Evolutionary conservation across 2,329 filamentous ascomycete species (phyloP).

Genomic region (Colletotrichum plurivorum): DNA sequence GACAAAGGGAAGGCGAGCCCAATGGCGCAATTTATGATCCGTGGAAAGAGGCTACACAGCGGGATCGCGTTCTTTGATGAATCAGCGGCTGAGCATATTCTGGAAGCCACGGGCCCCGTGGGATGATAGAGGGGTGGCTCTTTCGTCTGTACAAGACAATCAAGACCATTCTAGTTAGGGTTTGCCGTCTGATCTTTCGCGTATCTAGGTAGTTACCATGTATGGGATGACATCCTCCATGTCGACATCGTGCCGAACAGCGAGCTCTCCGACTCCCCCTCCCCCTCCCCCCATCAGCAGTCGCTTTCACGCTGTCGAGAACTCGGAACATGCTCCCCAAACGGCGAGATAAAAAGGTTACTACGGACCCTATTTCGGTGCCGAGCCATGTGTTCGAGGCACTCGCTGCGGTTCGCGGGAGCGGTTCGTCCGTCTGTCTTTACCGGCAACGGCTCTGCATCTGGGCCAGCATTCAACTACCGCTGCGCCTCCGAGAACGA

Average conservation of each 20-base stretch:
- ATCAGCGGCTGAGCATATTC: constrained; percentile 13
- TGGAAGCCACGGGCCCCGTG: background rate
- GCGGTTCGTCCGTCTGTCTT: background rate
- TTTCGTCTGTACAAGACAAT: background rate
- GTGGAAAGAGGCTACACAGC: background rate
- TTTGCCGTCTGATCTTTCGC: too few relatives aligned
- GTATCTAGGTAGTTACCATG: too few relatives aligned
- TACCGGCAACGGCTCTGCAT: too few relatives aligned
- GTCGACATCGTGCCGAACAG: too few relatives aligned
- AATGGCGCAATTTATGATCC: constrained; percentile 16
- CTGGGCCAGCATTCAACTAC: too few relatives aligned
- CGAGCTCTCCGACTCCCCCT: too few relatives aligned
- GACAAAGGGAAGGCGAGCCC: background rate
- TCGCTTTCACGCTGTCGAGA: background rate
- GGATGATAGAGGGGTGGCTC: background rate
- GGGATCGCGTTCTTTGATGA: constrained; percentile 18
- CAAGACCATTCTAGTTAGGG: too few relatives aligned
- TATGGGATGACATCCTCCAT: background rate
- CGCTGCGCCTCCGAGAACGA: background rate
- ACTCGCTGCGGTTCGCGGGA: background rate
- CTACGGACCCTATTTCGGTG: background rate
- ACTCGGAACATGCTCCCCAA: background rate
- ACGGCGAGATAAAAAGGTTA: constrained; percentile 9
- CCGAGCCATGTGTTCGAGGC: constrained; percentile 16
- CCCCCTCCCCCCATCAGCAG: too few relatives aligned